Percentiles rank a stretch among this genome's conserved stretches.
Evolutionary conservation across 2,329 filamentous ascomycete genomes (phyloP).

Genomic region (Shiraia sp.): DNA sequence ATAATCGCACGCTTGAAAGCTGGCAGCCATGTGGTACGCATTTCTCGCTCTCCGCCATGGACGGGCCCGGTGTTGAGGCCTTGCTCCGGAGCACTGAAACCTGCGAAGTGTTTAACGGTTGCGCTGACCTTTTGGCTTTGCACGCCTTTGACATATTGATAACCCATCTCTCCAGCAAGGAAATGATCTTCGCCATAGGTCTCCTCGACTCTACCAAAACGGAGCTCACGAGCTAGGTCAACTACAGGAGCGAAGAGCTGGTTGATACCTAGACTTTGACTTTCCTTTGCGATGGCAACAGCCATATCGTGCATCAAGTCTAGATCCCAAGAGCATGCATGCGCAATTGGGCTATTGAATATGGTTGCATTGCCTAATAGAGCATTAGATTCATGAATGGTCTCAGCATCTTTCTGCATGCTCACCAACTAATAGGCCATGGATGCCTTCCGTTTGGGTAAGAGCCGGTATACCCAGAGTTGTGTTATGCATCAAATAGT

Average conservation of each 20-base stretch:
- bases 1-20: constrained; percentile 72
- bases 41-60: constrained; percentile 59
- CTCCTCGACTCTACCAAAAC: constrained; percentile 75
- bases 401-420: no score
- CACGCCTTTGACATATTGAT: constrained; percentile 63
- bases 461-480: constrained; percentile 71
- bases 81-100: constrained; percentile 70
- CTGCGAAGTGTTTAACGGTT: constrained; percentile 77
- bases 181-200: constrained; percentile 72
- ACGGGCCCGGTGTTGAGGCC: constrained; percentile 70
- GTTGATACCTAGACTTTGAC: constrained; percentile 69
- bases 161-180: constrained; percentile 69
- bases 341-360: constrained; percentile 76
- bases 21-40: constrained; percentile 59
- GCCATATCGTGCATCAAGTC: constrained; percentile 69
- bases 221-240: constrained; percentile 71
- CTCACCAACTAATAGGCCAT: constrained; percentile 57
- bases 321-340: constrained; percentile 72
- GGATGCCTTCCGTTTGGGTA: constrained; percentile 74
- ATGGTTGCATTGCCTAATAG: constrained; percentile 74
- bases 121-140: constrained; percentile 69
- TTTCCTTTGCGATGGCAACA: constrained; percentile 66
- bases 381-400: constrained; percentile 1
- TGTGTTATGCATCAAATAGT: constrained; percentile 69
- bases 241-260: constrained; percentile 73